Evolutionary conservation across 768 basidiomycete genomes (phyloP).

Genomic region (Thelephora aurantiotincta): DNA sequence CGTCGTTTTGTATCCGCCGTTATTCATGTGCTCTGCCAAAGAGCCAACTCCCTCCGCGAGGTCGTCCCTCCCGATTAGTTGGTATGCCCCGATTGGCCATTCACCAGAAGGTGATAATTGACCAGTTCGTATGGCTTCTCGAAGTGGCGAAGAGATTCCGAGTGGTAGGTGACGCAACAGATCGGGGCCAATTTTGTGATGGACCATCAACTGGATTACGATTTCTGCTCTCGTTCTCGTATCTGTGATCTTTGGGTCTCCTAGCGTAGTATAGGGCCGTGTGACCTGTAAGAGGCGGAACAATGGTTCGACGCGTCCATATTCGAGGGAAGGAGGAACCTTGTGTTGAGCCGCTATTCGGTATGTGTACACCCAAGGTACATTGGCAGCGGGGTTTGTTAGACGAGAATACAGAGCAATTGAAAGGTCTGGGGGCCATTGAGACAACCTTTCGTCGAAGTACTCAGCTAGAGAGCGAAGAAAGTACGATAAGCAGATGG

Average conservation of each 20-base stretch:
- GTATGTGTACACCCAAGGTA: conserved; percentile 25
- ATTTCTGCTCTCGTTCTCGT: conserved; percentile 54
- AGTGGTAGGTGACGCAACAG: conserved; percentile 47
- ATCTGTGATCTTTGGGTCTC: conserved; percentile 35
- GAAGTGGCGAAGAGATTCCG: conserved; percentile 62
- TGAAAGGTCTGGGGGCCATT: conserved; percentile 68
- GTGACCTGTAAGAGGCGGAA: conserved; percentile 37
- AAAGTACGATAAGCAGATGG: background rate
- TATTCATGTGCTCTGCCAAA: conserved; percentile 28
- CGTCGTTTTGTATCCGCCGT: conserved; percentile 39
- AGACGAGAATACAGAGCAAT: conserved; percentile 42
- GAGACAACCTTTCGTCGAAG: conserved; percentile 58
- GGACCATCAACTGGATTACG: conserved; percentile 43
- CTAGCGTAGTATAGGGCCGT: conserved; percentile 40
- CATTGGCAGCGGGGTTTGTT: conserved; percentile 56
- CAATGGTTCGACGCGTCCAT: conserved; percentile 49
- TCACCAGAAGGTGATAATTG: conserved; percentile 63
- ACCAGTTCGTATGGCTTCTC: conserved; percentile 76
- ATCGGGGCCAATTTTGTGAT: conserved; percentile 27
- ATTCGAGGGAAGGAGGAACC: conserved; percentile 39
- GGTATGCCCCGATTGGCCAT: conserved; percentile 61
- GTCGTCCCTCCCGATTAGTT: conserved; percentile 60
- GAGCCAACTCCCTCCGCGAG: conserved; percentile 48
- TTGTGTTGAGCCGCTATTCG: conserved; percentile 35
- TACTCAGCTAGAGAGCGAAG: conserved; percentile 19